Evolutionary conservation across 805 yeast species (phyloP).

Genomic region (Clavispora carvajalis): DNA sequence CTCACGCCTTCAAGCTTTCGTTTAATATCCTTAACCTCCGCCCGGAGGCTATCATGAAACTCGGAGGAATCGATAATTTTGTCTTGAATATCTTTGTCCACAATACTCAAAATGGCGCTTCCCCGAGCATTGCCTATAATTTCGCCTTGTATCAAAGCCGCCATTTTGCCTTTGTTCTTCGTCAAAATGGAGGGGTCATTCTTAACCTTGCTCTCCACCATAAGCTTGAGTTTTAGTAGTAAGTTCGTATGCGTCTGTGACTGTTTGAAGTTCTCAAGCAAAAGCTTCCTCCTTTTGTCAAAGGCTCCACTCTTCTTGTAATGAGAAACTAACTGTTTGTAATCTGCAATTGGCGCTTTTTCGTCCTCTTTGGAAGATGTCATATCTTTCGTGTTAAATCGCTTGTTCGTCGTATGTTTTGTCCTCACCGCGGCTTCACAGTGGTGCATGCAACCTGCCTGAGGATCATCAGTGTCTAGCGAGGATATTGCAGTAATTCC

Average conservation of each 20-base stretch:
- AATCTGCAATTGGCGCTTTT: constrained; percentile 16
- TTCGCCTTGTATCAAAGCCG: constrained; percentile 49
- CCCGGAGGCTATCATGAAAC: constrained; percentile 28
- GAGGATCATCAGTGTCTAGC: not conserved
- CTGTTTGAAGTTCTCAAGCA: constrained; percentile 40
- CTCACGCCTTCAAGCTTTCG: constrained; percentile 29
- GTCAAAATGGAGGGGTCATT: constrained; percentile 44
- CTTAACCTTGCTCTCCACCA: constrained; percentile 43
- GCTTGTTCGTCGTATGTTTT: not conserved
- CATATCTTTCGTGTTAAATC: not conserved
- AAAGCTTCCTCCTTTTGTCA: constrained; percentile 39
- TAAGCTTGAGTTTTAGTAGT: constrained; percentile 32
- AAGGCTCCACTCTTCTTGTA: constrained; percentile 48
- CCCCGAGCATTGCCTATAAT: constrained; percentile 26
- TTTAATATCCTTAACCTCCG: constrained; percentile 30
- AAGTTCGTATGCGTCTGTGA: constrained; percentile 39
- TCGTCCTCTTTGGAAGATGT: not conserved
- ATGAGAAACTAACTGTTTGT: constrained; percentile 33
- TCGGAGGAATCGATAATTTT: constrained; percentile 39
- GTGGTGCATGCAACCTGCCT: not conserved
- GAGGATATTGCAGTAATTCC: not conserved
- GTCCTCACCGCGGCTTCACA: not conserved
- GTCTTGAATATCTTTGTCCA: constrained; percentile 41
- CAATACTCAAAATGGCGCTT: constrained; percentile 30
- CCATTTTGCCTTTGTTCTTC: constrained; percentile 46